Evolutionary conservation across 2,329 filamentous ascomycete genomes (phyloP), one percentile per base, ranked within the genome.

Genomic region (Emmonsiellopsis sp.): DNA sequence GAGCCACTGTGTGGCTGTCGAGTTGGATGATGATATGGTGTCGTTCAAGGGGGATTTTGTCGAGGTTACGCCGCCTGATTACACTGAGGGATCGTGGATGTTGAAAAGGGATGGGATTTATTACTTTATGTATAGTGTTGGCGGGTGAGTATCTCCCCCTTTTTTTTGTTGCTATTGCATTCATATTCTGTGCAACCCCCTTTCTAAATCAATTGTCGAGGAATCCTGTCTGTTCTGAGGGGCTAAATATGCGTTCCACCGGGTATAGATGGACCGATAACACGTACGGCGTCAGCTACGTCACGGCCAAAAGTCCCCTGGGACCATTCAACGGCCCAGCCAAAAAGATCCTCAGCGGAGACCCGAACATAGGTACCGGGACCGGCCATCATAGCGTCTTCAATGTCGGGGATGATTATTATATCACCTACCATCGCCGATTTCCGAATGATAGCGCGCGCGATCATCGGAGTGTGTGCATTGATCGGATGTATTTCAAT

Each of bases 401-500:
- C 41, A 63, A 68, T 10, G 61, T 74, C 2, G 70, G 70, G 0
- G 61, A 52, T n/a, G 69, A 73, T 13, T 74, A 71, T 60, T 75
- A 75, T 52, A 74, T 76, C 31, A 67, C 73, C 11, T 76, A 76
- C 53, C 76, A 77, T 58, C 74, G 75, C 1, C 69, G 72, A 1
- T 72, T 70, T 7, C 66, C 76, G 2, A 70, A 71, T 55, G 73
- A 76, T 46, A 70, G 67, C 1, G 69, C 71, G 52, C 70, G 69
- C 35, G 75, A 78, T 55, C 72, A 78, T 59, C 73, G 76, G 2
- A 69, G 73, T 13, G 62, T 74, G 2, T 74, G 73, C 35, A 76
- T 77, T 50, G 76, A 78, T 59, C 69, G 73, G 13, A 73, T 79
- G 67, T 67, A 71, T 56, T 78, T 78, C 56, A 68, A 73, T 54